phyloP scores from a whole-genome alignment of 345 rosid species.

The Moricandia arvensis region DNA sequence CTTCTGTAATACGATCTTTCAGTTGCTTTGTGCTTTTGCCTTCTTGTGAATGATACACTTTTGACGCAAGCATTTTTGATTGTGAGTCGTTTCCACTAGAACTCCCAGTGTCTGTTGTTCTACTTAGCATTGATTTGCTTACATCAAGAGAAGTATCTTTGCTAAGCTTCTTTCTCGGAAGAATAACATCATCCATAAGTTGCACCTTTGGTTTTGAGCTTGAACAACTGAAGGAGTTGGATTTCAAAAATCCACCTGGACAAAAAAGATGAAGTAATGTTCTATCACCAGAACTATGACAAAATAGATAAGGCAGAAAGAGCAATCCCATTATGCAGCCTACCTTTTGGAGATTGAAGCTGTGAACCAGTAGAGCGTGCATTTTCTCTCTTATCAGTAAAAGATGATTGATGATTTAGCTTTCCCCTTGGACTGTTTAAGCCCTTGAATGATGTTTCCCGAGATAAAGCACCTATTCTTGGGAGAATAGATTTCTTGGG shows the following conservation, averaged over 20 bases:
- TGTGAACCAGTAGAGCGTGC: constrained; percentile 49
- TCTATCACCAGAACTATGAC: constrained; percentile 6
- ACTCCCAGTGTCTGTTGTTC: constrained; percentile 48
- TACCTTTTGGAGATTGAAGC: constrained; percentile 63
- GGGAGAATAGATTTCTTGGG: constrained; percentile 57
- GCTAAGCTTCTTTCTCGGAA: constrained; percentile 53
- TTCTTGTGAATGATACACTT: constrained; percentile 52
- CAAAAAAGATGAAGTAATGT: constrained; percentile 3
- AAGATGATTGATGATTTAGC: constrained; percentile 48
- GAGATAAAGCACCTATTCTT: constrained; percentile 49
- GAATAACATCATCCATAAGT: constrained; percentile 58
- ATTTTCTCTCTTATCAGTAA: constrained; percentile 47
- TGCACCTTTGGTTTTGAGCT: constrained; percentile 65
- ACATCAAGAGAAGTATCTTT: constrained; percentile 53
- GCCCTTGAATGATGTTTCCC: constrained; percentile 57
- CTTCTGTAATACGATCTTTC: constrained; percentile 50
- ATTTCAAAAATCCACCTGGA: constrained; percentile 70
- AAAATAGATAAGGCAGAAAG: background rate
- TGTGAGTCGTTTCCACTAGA: constrained; percentile 55
- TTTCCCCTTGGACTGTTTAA: constrained; percentile 61
- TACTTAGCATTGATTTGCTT: constrained; percentile 73
- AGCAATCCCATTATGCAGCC: constrained; percentile 19
- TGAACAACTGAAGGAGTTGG: constrained; percentile 64
- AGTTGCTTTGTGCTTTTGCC: constrained; percentile 55
- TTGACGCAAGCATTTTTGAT: constrained; percentile 53